Conservation (phyloP, 1,139 yeast species). For the Pichia cactophila region DNA sequence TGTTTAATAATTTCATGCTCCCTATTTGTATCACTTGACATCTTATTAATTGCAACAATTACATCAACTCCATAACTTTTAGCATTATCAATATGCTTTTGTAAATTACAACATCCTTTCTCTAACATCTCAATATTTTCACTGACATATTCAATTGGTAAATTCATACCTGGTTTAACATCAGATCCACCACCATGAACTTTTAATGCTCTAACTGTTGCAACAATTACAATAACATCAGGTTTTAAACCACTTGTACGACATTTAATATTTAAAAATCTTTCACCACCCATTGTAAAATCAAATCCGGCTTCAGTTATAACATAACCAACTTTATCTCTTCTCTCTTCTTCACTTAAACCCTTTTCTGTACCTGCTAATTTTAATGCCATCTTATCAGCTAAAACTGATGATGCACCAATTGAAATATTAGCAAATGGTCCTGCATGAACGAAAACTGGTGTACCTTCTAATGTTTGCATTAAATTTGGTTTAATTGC, state of each 20-base stretch:
- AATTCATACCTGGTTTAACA: constrained; percentile 89
- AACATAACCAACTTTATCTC: constrained; percentile 75
- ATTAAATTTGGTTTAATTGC: constrained; percentile 95
- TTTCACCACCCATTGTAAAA: constrained; percentile 99
- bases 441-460: constrained; percentile 97
- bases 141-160: constrained; percentile 77
- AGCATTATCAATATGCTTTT: constrained; percentile 87
- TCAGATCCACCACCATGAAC: constrained; percentile 99
- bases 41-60: constrained; percentile 90
- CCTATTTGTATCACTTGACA: constrained; percentile 74
- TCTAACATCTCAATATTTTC: constrained; percentile 82
- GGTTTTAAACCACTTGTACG: constrained; percentile 88
- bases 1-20: constrained; percentile 82
- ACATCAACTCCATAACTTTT: constrained; percentile 85
- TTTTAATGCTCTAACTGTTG: constrained; percentile 94
- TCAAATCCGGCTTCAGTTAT: constrained; percentile 98
- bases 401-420: constrained; percentile 92
- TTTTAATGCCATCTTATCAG: constrained; percentile 93
- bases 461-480: constrained; percentile 98
- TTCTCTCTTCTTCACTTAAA: constrained; percentile 37
- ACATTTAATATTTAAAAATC: constrained; percentile 94
- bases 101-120: constrained; percentile 83
- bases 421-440: constrained; percentile 97
- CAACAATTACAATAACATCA: constrained; percentile 90
- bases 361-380: constrained; percentile 44